Evolutionary conservation across 2,329 filamentous ascomycete genomes (phyloP).

Genomic region (Curvularia verruculosa): DNA sequence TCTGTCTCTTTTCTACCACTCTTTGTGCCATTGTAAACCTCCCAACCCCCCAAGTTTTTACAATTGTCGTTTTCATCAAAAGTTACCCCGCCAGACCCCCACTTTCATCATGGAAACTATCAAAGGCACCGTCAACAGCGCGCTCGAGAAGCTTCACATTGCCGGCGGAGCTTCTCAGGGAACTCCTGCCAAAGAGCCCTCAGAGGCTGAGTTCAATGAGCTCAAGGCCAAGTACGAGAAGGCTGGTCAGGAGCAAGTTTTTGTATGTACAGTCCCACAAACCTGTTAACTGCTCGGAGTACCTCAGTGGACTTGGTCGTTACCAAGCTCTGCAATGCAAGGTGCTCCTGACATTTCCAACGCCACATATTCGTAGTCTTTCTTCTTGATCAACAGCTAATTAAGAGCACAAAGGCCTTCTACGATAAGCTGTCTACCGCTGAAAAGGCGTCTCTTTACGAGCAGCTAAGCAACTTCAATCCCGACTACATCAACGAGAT

Average conservation of each 20-base stretch:
- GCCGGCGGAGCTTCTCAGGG: slow-evolving; percentile 41
- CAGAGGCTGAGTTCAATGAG: slow-evolving; percentile 68
- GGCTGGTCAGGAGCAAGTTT: slow-evolving; percentile 80
- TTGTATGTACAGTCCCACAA: slow-evolving; percentile 49
- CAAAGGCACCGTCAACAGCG: slow-evolving; percentile 50
- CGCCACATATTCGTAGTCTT: neutral
- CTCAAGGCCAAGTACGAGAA: slow-evolving; percentile 75
- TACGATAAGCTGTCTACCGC: slow-evolving; percentile 76
- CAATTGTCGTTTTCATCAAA: slow-evolving; percentile 8
- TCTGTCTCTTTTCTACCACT: neutral
- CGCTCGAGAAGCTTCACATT: slow-evolving; percentile 52
- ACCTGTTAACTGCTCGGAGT: neutral
- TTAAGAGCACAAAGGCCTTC: slow-evolving; percentile 58
- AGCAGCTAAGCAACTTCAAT: slow-evolving; percentile 82
- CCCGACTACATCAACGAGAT: slow-evolving; percentile 87
- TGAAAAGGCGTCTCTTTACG: slow-evolving; percentile 79
- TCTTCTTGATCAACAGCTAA: neutral
- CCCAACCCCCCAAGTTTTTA: slow-evolving; percentile 4
- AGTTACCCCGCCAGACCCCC: slow-evolving; percentile 16
- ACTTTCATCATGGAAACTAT: slow-evolving; percentile 50
- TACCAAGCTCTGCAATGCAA: neutral
- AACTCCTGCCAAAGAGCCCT: slow-evolving; percentile 59
- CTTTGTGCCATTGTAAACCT: slow-evolving; percentile 4
- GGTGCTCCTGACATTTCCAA: neutral
- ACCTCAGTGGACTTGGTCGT: slow-evolving; percentile 7